Percentiles rank a stretch among this genome's conserved stretches.
These are phyloP conservation scores for Posidonia oceanica DNA, from an alignment of 116 monocot genomes.

Conservation along the genomic window DNA sequence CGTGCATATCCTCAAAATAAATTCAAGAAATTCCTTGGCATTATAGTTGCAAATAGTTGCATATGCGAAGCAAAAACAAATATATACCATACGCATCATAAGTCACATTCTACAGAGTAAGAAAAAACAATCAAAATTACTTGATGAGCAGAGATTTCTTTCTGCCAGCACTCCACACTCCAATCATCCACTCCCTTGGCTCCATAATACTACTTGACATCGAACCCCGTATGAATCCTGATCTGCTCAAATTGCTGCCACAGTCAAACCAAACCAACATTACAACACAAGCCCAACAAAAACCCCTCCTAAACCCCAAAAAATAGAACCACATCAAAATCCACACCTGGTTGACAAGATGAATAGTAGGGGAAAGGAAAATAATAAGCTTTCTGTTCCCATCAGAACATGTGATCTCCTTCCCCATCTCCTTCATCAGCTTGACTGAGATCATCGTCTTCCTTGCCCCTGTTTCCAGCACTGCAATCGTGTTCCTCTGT, in stretches of 20 bases:
- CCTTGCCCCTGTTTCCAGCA: constrained; percentile 74
- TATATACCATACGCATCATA: neutral
- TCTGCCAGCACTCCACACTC: constrained; percentile 51
- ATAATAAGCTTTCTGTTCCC: constrained; percentile 26
- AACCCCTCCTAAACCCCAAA: neutral
- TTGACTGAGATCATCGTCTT: constrained; percentile 90
- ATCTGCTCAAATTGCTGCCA: constrained; percentile 72
- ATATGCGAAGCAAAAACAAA: no score
- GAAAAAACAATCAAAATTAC: constrained; percentile 4
- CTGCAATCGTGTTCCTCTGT: constrained; percentile 73
- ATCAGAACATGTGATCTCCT: constrained; percentile 17
- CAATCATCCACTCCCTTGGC: constrained; percentile 57
- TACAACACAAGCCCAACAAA: neutral
- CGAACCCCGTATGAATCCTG: constrained; percentile 34
- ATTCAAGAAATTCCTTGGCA: no score
- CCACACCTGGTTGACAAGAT: constrained; percentile 64
- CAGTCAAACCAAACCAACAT: neutral
- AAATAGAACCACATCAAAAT: neutral
- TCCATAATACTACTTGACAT: constrained; percentile 49
- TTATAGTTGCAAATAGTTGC: no score
- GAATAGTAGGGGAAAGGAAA: constrained; percentile 81
- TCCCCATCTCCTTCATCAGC: constrained; percentile 54
- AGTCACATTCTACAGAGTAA: neutral
- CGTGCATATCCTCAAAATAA: no score
- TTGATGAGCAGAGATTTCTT: constrained; percentile 38